phyloP scores from a whole-genome alignment of 331 rosid genomes.

The Arachis monticola region DNA sequence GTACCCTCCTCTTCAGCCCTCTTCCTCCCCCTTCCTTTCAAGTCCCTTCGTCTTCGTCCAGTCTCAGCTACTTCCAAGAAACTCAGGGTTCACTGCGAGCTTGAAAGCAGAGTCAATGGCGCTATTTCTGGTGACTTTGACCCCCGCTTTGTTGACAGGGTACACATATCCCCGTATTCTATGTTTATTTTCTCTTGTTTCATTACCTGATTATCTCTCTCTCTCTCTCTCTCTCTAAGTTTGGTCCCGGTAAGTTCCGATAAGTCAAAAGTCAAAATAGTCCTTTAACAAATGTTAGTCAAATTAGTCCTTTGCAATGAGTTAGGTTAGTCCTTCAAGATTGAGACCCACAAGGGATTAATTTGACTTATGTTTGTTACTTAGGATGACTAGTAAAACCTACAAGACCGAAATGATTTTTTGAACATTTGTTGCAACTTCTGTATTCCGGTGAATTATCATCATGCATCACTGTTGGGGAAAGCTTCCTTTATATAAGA shows the following conservation, averaged over 20 bases:
- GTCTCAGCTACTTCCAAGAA: slow-evolving; percentile 44
- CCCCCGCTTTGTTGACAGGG: slow-evolving; percentile 81
- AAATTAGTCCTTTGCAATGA: no score
- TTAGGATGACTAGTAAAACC: no score
- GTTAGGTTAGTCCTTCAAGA: no score
- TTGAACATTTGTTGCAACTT: slow-evolving; percentile 10
- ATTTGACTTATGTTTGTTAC: no score
- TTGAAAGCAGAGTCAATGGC: slow-evolving; percentile 73
- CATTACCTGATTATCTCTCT: not conserved
- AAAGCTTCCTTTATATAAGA: not conserved
- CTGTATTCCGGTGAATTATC: slow-evolving; percentile 15
- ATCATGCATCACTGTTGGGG: not conserved
- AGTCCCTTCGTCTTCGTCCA: slow-evolving; percentile 38
- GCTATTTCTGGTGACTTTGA: slow-evolving; percentile 76
- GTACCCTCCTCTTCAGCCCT: slow-evolving; percentile 35
- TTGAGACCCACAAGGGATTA: no score
- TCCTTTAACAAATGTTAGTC: no score
- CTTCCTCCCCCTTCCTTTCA: slow-evolving; percentile 29
- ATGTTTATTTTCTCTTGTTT: not conserved
- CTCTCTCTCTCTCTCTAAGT: not conserved
- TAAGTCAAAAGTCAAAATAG: no score
- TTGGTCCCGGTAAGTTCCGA: not conserved
- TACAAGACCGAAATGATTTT: not conserved
- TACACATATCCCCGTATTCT: not conserved
- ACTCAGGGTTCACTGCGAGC: slow-evolving; percentile 63